phyloP scores from a whole-genome alignment of 257 asterid genomes.

The Fraxinus quadrangulata region DNA sequence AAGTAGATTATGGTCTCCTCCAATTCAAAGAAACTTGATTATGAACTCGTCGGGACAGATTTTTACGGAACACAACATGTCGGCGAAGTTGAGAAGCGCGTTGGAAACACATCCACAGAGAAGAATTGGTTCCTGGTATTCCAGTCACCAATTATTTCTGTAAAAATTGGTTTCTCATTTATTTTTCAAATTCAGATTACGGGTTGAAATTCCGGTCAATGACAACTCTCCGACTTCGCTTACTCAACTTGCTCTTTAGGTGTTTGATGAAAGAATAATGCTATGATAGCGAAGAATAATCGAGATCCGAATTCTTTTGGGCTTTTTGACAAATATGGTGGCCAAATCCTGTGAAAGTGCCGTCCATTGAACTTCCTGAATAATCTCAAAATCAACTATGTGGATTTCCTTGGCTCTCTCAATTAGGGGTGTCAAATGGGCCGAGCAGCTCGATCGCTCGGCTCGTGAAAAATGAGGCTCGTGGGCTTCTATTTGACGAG shows the following conservation, averaged over 20 bases:
- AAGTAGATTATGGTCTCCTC: conserved; percentile 89
- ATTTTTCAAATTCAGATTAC: too few relatives aligned
- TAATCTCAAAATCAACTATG: conserved; percentile 89
- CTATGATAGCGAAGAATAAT: conserved; percentile 93
- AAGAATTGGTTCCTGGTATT: conserved; percentile 14
- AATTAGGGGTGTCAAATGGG: too few relatives aligned
- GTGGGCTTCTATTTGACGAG: too few relatives aligned
- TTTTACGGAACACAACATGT: conserved; percentile 49
- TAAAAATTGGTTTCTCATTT: too few relatives aligned
- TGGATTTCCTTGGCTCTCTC: conserved; percentile 64
- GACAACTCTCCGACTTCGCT: too few relatives aligned
- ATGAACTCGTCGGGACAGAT: conserved; percentile 55
- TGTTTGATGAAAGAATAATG: too few relatives aligned
- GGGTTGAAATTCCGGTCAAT: too few relatives aligned
- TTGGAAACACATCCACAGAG: conserved; percentile 40
- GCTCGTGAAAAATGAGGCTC: too few relatives aligned
- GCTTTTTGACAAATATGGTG: conserved; percentile 82
- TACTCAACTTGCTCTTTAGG: too few relatives aligned
- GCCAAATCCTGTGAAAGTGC: conserved; percentile 94
- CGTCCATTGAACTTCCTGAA: conserved; percentile 96
- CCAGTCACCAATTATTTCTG: too few relatives aligned
- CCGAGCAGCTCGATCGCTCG: too few relatives aligned
- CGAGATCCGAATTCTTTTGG: conserved; percentile 64
- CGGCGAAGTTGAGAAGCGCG: conserved; percentile 44
- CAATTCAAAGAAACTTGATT: conserved; percentile 57